phyloP scores from a whole-genome alignment of 106 monocot genomes.

The Platanthera guangdongensis region DNA sequence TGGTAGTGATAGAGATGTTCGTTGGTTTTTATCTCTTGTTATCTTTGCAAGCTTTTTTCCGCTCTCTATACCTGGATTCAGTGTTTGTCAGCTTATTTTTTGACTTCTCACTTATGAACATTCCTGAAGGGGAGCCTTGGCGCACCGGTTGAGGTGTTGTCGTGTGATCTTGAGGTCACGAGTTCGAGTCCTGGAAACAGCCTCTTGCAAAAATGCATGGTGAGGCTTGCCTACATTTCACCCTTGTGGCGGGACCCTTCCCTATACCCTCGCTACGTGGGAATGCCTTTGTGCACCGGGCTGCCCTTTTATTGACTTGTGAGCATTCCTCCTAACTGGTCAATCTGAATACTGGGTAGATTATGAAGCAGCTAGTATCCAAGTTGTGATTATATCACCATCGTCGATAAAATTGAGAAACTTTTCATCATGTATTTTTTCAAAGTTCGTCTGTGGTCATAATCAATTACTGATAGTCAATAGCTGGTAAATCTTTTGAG shows the following conservation, averaged over 20 bases:
- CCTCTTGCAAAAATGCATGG: too few relatives aligned
- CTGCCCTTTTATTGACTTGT: not conserved
- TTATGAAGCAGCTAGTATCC: not conserved
- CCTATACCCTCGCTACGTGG: too few relatives aligned
- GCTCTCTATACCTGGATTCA: not conserved
- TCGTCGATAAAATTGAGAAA: not conserved
- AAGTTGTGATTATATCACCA: not conserved
- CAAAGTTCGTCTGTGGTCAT: not conserved
- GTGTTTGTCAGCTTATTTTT: not conserved
- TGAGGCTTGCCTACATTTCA: too few relatives aligned
- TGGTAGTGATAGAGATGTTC: constrained; percentile 4
- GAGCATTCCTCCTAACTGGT: not conserved
- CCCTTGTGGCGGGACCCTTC: too few relatives aligned
- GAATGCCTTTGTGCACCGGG: too few relatives aligned
- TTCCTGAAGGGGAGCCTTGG: not conserved
- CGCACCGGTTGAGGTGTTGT: too few relatives aligned
- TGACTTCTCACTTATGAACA: not conserved
- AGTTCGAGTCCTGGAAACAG: too few relatives aligned
- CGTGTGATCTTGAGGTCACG: too few relatives aligned
- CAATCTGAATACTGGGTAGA: not conserved
- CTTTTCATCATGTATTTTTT: not conserved
- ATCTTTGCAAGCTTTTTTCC: not conserved
- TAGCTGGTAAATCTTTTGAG: not conserved
- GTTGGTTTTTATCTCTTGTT: not conserved
- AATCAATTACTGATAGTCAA: not conserved